Evolutionary conservation across 2,329 filamentous ascomycete species (phyloP).

Genomic region (Metarhizium anisopliae): DNA sequence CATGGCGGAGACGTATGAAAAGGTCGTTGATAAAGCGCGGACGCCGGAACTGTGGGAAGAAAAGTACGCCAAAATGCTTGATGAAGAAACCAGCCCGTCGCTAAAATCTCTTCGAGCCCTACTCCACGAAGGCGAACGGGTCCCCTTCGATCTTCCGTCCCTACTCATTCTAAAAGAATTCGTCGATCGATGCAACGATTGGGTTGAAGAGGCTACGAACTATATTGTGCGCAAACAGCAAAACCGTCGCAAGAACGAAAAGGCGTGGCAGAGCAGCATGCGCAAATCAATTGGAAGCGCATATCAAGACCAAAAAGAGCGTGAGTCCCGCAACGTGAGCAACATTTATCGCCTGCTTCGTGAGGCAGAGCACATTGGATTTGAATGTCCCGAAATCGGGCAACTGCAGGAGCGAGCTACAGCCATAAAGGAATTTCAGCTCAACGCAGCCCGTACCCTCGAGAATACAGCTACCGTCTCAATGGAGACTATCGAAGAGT

Average conservation of each 20-base stretch:
- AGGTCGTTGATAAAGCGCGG: slow-evolving; percentile 76
- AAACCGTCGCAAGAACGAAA: slow-evolving; percentile 91
- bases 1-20: slow-evolving; percentile 58
- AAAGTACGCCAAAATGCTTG: slow-evolving; percentile 76
- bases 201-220: slow-evolving; percentile 93
- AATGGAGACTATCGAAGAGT: slow-evolving; percentile 72
- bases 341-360: slow-evolving; percentile 79
- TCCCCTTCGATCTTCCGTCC: slow-evolving; percentile 80
- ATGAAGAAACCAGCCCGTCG: slow-evolving; percentile 75
- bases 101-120: slow-evolving; percentile 79
- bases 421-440: slow-evolving; percentile 77
- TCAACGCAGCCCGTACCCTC: slow-evolving; percentile 62
- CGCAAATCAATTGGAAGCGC: slow-evolving; percentile 55
- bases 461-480: slow-evolving; percentile 54
- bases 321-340: slow-evolving; percentile 78
- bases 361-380: slow-evolving; percentile 78
- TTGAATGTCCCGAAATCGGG: slow-evolving; percentile 85
- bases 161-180: slow-evolving; percentile 76
- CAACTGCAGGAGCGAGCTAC: slow-evolving; percentile 78
- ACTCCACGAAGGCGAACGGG: slow-evolving; percentile 89
- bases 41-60: slow-evolving; percentile 84
- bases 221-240: slow-evolving; percentile 97
- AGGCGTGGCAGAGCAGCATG: slow-evolving; percentile 66
- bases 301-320: slow-evolving; percentile 64
- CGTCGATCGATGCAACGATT: slow-evolving; percentile 93